Base-by-base conservation (phyloP, 2,329 filamentous ascomycete species). In the Aspergillus candidus region DNA sequence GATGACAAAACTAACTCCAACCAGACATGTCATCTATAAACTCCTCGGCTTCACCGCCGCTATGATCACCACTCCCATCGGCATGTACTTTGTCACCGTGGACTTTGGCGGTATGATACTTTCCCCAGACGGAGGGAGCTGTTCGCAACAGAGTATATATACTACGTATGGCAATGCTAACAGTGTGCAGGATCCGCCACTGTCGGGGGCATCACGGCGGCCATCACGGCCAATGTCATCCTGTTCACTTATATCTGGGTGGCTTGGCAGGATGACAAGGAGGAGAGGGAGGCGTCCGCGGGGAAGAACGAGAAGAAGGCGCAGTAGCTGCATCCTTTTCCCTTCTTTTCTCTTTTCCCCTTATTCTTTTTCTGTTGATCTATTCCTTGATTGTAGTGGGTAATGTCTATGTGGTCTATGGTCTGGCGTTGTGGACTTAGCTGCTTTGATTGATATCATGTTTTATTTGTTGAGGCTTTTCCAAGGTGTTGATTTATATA, bases 211-310 rank as follows among this genome's bases (percentile, higher is more conserved):
- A 89, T 81, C 1, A 73, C 86, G 30, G 93, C 93, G 1, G 93
- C 93, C 14, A 70, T 97, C 40, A 82, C 94, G 65, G 93, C 93
- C 11, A 98, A 98, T 57, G 78, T 94, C 2, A 88, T 98, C 3
- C 72, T 98, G 40, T 78, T 97, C 45, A 82, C 78, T n/a, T 98
- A 97, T 67, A 80, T 97, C 35, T 72, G 96, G 44, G 88, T 95
- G 14, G 93, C 93, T 4, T 90, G 95, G 78, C 82, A 78, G 49
- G 93, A 98, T 65, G 93, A 97, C 60, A 74, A 79, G 70, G 80
- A 79, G 63, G 89, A 87, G 48, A 93, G 87, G 83, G 68, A 69
- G 22, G 72, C 75, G 18, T 77, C 83, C 57, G 77, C 82, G 48
- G 68, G 76, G 3, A 74, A 81, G 43, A 77, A 82, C 58, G 67